Conservation (phyloP, 2,329 filamentous ascomycete species). For the Elsinoe fawcettii region DNA sequence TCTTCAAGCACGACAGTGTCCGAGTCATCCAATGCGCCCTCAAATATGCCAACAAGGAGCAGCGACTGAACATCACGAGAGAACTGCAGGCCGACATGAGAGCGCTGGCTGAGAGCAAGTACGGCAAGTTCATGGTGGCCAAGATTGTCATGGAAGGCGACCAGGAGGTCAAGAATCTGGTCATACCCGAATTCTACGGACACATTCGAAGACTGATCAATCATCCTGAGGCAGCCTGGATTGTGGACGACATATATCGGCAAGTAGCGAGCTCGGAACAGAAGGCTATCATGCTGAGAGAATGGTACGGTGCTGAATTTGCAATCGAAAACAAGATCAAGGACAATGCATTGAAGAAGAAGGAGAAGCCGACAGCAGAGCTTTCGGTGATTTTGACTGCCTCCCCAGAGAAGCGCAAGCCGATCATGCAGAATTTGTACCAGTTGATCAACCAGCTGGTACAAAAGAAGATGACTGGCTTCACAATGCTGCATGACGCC, state of each 20-base stretch:
- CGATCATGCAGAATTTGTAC: slow-evolving; percentile 77
- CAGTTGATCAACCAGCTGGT: slow-evolving; percentile 86
- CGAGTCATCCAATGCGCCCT: slow-evolving; percentile 92
- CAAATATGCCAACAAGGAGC: slow-evolving; percentile 83
- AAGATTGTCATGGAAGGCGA: slow-evolving; percentile 91
- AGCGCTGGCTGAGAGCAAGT: slow-evolving; percentile 83
- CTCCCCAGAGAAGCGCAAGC: slow-evolving; percentile 74
- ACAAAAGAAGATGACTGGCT: slow-evolving; percentile 93
- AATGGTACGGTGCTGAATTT: slow-evolving; percentile 97
- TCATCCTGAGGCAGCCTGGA: slow-evolving; percentile 94
- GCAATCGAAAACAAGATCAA: slow-evolving; percentile 62
- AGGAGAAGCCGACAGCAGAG: slow-evolving; percentile 47
- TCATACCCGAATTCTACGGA: slow-evolving; percentile 92
- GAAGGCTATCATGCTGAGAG: slow-evolving; percentile 73
- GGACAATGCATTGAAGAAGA: slow-evolving; percentile 35
- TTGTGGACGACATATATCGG: slow-evolving; percentile 92
- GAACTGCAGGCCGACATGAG: slow-evolving; percentile 82
- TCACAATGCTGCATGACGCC: slow-evolving; percentile 95
- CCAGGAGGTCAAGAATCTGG: slow-evolving; percentile 73
- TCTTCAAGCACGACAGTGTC: slow-evolving; percentile 98
- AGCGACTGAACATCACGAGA: slow-evolving; percentile 75
- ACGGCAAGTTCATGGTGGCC: slow-evolving; percentile 94
- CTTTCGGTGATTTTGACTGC: slow-evolving; percentile 66
- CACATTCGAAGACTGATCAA: slow-evolving; percentile 89
- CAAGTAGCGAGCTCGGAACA: slow-evolving; percentile 78